phyloP scores from a whole-genome alignment of 2,329 filamentous ascomycete genomes.

The Colletotrichum endophyticum region DNA sequence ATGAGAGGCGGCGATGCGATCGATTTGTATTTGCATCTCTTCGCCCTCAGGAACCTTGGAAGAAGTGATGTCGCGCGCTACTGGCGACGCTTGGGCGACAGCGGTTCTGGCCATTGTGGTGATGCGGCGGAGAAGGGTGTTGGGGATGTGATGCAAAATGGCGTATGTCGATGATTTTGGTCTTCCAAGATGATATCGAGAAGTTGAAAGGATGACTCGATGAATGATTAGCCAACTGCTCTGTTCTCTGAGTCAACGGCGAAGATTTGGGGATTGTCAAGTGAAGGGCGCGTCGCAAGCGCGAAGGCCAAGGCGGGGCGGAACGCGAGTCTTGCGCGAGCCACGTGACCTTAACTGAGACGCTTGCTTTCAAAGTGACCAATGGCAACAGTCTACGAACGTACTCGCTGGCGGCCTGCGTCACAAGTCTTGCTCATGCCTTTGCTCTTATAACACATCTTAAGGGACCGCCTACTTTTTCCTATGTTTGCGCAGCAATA shows the following conservation, averaged over 20 bases:
- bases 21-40: slow-evolving; percentile 45
- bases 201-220: not conserved
- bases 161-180: not conserved
- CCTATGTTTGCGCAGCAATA: not conserved
- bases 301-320: not conserved
- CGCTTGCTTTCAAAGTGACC: not conserved
- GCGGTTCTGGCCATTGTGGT: slow-evolving; percentile 9
- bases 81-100: not conserved
- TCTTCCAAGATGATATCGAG: rapidly evolving
- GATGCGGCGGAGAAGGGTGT: not conserved
- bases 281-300: slow-evolving; percentile 16
- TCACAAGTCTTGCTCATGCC: not conserved
- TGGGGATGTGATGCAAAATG: not conserved
- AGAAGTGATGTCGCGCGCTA: not conserved
- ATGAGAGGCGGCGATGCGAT: slow-evolving; percentile 46
- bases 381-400: not conserved
- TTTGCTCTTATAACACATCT: too few species aligned
- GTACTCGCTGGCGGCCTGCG: not conserved
- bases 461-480: not conserved
- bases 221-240: not conserved
- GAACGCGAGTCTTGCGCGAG: not conserved
- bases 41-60: not conserved
- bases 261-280: slow-evolving; percentile 3
- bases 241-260: not conserved
- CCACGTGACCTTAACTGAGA: not conserved